Evolutionary conservation across 1,139 yeast species (phyloP).

Genomic region (Blastobotrys petasosporus): DNA sequence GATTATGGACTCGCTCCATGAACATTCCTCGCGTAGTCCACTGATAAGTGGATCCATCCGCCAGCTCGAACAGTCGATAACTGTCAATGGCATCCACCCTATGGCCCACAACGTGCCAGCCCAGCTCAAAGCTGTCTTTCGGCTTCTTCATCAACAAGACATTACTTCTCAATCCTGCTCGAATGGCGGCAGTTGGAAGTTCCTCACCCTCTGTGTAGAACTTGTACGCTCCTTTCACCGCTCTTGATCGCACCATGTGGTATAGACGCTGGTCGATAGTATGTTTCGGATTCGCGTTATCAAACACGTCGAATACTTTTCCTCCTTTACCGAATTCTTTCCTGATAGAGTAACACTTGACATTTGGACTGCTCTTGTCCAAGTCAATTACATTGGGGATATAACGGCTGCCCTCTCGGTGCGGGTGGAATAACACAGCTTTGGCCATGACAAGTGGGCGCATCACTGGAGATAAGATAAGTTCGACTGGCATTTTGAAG

Average conservation of each 20-base stretch:
- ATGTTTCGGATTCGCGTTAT: constrained; percentile 35
- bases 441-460: constrained; percentile 53
- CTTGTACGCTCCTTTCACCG: constrained; percentile 59
- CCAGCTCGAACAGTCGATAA: constrained; percentile 52
- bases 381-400: constrained; percentile 49
- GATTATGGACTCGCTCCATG: constrained; percentile 50
- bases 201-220: constrained; percentile 50
- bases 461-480: constrained; percentile 52
- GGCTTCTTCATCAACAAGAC: constrained; percentile 46
- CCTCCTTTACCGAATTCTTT: constrained; percentile 55
- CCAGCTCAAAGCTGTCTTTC: constrained; percentile 48
- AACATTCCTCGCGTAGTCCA: constrained; percentile 58
- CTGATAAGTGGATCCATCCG: constrained; percentile 55
- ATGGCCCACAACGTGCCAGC: constrained; percentile 59
- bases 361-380: constrained; percentile 30
- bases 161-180: constrained; percentile 57
- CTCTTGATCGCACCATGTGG: constrained; percentile 53
- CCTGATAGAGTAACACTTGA: constrained; percentile 43
- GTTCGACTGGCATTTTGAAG: constrained; percentile 50
- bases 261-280: constrained; percentile 38
- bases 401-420: constrained; percentile 51
- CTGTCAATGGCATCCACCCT: constrained; percentile 57
- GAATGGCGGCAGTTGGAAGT: constrained; percentile 51
- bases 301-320: constrained; percentile 50
- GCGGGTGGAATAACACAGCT: constrained; percentile 51